These are phyloP conservation scores for Sideroxylon spinosum DNA, from an alignment of 179 eudicot genomes.

Conservation along the genomic window DNA sequence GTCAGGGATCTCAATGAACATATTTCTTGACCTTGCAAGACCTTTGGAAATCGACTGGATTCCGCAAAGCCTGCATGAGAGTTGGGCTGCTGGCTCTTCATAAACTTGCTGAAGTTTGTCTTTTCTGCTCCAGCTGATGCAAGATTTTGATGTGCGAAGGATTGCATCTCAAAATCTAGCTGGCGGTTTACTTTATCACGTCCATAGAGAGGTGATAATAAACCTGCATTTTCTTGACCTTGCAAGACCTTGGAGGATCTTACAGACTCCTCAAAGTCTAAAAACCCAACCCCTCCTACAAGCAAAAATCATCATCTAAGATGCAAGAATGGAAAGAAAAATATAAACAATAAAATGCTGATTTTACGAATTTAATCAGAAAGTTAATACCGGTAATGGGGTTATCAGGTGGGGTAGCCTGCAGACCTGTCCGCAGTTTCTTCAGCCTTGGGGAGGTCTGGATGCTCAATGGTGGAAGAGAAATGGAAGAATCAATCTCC, in stretches of 20 bases:
- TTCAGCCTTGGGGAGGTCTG: constrained; percentile 70
- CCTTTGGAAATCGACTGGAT: constrained; percentile 68
- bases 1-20: constrained; percentile 64
- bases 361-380: neutral
- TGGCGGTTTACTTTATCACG: constrained; percentile 44
- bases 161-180: constrained; percentile 40
- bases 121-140: constrained; percentile 29
- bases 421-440: constrained; percentile 58
- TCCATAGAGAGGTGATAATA: constrained; percentile 49
- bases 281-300: constrained; percentile 43
- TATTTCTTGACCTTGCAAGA: constrained; percentile 99
- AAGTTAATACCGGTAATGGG: constrained; percentile 36
- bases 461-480: constrained; percentile 57
- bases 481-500: constrained; percentile 79
- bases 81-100: constrained; percentile 42
- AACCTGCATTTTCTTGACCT: constrained; percentile 94
- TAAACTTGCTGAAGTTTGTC: constrained; percentile 32
- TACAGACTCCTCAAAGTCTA: constrained; percentile 74
- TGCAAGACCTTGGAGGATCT: constrained; percentile 99
- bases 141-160: constrained; percentile 31
- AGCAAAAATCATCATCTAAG: constrained; percentile 12
- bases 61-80: constrained; percentile 57
- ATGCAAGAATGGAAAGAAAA: neutral
- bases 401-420: constrained; percentile 41
- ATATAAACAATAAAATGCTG: neutral